Conservation (phyloP, 495 filamentous ascomycete genomes). For the Neurospora tetrasperma region DNA sequence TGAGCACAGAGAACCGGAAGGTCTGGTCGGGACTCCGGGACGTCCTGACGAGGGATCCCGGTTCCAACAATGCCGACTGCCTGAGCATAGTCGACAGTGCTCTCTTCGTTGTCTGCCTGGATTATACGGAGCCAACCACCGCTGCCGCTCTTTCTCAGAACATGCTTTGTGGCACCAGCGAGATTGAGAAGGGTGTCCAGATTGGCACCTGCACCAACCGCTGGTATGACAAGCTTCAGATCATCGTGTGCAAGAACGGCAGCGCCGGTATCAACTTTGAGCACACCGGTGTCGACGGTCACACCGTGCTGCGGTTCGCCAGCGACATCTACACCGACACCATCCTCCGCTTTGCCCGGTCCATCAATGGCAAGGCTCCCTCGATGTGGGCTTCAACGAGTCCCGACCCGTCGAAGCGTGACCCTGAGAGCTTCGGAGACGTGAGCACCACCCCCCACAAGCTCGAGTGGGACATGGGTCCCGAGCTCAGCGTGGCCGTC, state of each 20-base stretch:
- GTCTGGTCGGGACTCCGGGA: constrained; percentile 89
- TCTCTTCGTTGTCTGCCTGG: constrained; percentile 83
- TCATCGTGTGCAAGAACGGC: constrained; percentile 98
- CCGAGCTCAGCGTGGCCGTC: constrained; percentile 81
- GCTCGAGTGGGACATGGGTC: constrained; percentile 95
- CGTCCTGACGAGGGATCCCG: constrained; percentile 73
- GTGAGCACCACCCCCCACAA: constrained; percentile 92
- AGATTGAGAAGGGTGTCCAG: constrained; percentile 86
- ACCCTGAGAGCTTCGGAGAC: constrained; percentile 87
- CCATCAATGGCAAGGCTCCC: constrained; percentile 91
- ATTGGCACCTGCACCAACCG: constrained; percentile 96
- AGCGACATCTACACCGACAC: constrained; percentile 97
- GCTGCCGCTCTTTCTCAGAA: constrained; percentile 82
- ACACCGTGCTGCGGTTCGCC: constrained; percentile 92
- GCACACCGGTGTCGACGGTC: constrained; percentile 95
- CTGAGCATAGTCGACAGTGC: constrained; percentile 90
- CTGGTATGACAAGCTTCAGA: constrained; percentile 99
- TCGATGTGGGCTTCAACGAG: constrained; percentile 83
- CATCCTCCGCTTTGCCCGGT: constrained; percentile 88
- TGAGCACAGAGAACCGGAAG: constrained; percentile 94
- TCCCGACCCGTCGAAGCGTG: constrained; percentile 88
- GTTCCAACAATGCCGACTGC: constrained; percentile 91
- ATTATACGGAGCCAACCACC: constrained; percentile 75
- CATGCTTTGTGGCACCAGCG: constrained; percentile 94
- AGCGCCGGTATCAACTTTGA: constrained; percentile 98